Conservation (phyloP, 345 rosid species). For the Camelina hispida region DNA sequence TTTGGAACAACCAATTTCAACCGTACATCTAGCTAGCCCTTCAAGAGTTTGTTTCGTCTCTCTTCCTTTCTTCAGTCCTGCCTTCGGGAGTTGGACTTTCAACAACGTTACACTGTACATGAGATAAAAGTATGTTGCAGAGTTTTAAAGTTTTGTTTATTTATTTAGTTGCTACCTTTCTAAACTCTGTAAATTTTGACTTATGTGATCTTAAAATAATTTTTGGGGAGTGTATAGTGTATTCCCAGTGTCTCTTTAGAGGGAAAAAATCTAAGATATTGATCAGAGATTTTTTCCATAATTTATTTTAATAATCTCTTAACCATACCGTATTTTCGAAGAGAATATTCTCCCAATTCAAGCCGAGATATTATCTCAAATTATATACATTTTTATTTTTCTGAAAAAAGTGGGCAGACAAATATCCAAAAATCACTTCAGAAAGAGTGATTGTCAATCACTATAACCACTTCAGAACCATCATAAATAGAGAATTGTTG, state of each 20-base stretch:
- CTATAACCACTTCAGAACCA: neutral
- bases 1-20: neutral
- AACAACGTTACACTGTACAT: neutral
- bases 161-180: neutral
- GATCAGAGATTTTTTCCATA: neutral
- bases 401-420: neutral
- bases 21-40: neutral
- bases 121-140: neutral
- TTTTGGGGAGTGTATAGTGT: neutral
- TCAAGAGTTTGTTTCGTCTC: no score
- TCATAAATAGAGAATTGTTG: neutral
- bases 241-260: neutral
- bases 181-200: neutral
- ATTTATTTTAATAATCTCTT: neutral
- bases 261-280: neutral
- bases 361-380: neutral
- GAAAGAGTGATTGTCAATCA: neutral
- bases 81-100: neutral
- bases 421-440: constrained; percentile 6
- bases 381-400: no score
- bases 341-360: neutral
- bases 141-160: neutral
- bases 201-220: neutral
- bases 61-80: no score
- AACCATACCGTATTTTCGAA: neutral